These are phyloP conservation scores for Globisporangium echinulatum DNA, from an alignment of 352 stramenopile species.

Conservation along the genomic window DNA sequence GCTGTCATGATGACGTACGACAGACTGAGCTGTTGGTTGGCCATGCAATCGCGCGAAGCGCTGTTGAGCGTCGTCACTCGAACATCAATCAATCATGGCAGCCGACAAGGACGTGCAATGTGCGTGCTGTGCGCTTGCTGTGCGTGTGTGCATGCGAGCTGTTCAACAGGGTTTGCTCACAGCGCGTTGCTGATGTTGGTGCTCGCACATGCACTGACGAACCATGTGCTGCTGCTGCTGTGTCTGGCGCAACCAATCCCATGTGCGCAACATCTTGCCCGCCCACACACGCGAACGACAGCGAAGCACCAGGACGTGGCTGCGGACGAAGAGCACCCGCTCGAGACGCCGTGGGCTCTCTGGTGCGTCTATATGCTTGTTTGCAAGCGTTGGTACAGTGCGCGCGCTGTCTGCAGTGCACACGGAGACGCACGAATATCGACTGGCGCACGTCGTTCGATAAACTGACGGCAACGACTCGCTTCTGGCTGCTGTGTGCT, in stretches of 20 bases:
- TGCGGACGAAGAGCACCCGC: conserved; percentile 66
- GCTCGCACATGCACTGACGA: neutral
- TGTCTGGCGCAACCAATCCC: neutral
- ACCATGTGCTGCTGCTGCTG: neutral
- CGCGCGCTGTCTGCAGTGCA: neutral
- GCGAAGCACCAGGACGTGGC: conserved; percentile 13
- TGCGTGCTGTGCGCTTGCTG: conserved; percentile 6
- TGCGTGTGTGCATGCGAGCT: neutral
- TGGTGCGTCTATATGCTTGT: conserved; percentile 37
- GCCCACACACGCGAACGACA: neutral
- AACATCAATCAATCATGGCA: conserved; percentile 8
- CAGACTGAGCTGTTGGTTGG: conserved; percentile 6
- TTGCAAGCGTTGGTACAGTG: neutral
- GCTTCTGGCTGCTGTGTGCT: too few species aligned
- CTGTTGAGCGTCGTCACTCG: conserved; percentile 9
- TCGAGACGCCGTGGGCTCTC: conserved; percentile 88
- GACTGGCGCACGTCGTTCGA: too few species aligned
- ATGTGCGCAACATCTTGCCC: neutral
- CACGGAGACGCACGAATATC: neutral
- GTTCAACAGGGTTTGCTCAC: neutral
- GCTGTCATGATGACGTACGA: too few species aligned
- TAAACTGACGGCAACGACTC: too few species aligned
- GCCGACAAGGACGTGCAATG: conserved; percentile 11
- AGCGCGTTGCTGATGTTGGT: neutral
- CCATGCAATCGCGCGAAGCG: conserved; percentile 10